Evolutionary conservation across 2,329 filamentous ascomycete genomes (phyloP).

Genomic region (Phoma sp.): DNA sequence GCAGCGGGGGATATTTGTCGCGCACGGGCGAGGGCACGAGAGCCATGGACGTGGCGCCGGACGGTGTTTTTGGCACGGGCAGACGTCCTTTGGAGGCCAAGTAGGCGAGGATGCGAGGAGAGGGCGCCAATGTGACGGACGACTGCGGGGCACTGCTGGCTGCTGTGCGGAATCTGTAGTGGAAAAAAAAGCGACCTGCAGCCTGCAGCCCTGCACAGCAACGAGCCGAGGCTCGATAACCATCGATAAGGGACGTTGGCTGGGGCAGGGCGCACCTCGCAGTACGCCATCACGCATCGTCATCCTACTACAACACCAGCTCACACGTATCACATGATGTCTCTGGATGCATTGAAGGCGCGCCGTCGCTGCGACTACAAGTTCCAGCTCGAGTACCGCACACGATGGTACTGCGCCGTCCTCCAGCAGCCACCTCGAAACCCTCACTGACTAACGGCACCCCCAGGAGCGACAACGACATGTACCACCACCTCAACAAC

Average conservation of each 20-base stretch:
- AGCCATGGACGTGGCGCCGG: conserved; percentile 51
- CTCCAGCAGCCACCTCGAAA: background rate
- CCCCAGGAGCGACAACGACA: conserved; percentile 84
- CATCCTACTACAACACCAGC: background rate
- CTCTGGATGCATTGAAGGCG: conserved; percentile 56
- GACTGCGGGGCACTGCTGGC: conserved; percentile 9
- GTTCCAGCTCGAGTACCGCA: conserved; percentile 81
- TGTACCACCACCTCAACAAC: conserved; percentile 95
- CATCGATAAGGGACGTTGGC: conserved; percentile 11
- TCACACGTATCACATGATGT: conserved; percentile 24
- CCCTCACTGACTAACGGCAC: conserved; percentile 15
- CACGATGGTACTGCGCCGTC: conserved; percentile 72
- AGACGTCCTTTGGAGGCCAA: conserved; percentile 57
- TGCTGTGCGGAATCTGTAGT: too few species aligned
- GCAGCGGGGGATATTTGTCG: conserved; percentile 38
- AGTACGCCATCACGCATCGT: background rate
- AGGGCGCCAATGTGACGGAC: conserved; percentile 44
- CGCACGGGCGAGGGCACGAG: conserved; percentile 44
- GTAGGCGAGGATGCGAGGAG: conserved; percentile 59
- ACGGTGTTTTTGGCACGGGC: conserved; percentile 24
- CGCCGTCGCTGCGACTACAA: conserved; percentile 75
- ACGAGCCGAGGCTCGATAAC: conserved; percentile 6
- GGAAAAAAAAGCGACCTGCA: conserved; percentile 2
- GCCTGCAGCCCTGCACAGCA: background rate
- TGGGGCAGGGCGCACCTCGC: too few species aligned